Percentiles rank a stretch among this genome's conserved stretches.
Evolutionary conservation across 2,329 filamentous ascomycete genomes (phyloP).

Genomic region (Nakataea oryzae): DNA sequence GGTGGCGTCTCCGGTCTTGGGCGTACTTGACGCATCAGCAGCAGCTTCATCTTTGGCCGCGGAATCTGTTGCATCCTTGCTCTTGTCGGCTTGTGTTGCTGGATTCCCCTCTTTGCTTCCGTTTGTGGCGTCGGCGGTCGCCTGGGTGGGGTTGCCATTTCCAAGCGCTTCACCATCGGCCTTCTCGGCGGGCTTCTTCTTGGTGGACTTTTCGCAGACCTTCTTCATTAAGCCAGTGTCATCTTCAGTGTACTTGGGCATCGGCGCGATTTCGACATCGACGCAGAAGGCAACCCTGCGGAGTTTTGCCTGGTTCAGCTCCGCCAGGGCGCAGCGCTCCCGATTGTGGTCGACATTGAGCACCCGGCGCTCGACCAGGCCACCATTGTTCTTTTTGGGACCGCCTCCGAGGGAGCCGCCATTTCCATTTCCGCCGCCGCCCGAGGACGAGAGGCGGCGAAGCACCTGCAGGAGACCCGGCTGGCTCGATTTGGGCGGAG

Average conservation of each 20-base stretch:
- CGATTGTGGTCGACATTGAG: slow-evolving; percentile 78
- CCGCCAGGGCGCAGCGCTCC: slow-evolving; percentile 67
- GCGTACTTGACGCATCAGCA: background rate
- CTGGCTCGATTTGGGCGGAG: slow-evolving; percentile 58
- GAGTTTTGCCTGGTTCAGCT: slow-evolving; percentile 71
- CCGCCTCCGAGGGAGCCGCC: slow-evolving; percentile 25
- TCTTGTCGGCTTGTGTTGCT: slow-evolving; percentile 22
- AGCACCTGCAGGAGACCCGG: slow-evolving; percentile 74
- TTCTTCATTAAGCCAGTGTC: slow-evolving; percentile 26
- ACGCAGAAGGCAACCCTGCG: slow-evolving; percentile 90
- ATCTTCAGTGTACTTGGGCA: slow-evolving; percentile 65
- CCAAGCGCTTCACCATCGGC: slow-evolving; percentile 68
- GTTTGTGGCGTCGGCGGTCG: slow-evolving; percentile 25
- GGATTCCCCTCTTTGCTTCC: background rate
- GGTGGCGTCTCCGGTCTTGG: slow-evolving; percentile 22
- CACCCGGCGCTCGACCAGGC: slow-evolving; percentile 67
- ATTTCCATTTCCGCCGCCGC: slow-evolving; percentile 16
- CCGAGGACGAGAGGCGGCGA: slow-evolving; percentile 66
- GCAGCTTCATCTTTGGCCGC: slow-evolving; percentile 10
- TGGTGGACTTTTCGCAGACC: slow-evolving; percentile 43
- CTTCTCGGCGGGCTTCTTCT: slow-evolving; percentile 55
- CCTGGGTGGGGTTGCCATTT: slow-evolving; percentile 47
- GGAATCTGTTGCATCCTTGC: slow-evolving; percentile 21
- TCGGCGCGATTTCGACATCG: slow-evolving; percentile 90
- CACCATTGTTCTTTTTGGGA: slow-evolving; percentile 44